Evolutionary conservation across 208 protist genomes (phyloP).

Genomic region (Trichomonas gallinae): DNA sequence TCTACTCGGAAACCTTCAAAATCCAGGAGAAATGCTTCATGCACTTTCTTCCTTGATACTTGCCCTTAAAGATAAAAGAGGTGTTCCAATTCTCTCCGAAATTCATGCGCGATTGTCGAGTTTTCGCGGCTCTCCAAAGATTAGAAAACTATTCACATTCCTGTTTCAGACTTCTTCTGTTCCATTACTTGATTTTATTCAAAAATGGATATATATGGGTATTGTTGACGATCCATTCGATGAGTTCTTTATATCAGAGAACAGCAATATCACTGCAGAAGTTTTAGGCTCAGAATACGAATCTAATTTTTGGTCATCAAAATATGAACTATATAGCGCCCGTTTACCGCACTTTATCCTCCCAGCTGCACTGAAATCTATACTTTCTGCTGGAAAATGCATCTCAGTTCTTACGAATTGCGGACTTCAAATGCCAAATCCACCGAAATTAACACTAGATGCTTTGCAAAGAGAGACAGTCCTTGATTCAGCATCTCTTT

Average conservation of each 20-base stretch:
- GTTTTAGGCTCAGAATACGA: background rate
- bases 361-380: background rate
- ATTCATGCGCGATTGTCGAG: background rate
- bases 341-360: background rate
- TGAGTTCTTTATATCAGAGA: background rate
- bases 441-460: background rate
- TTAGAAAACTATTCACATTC: background rate
- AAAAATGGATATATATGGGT: conserved; percentile 10
- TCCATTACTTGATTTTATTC: background rate
- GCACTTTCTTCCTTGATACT: background rate
- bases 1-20: background rate
- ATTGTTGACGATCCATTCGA: conserved; percentile 16
- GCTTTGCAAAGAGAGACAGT: background rate
- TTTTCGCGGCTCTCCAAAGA: background rate
- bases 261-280: background rate
- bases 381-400: background rate
- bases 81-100: background rate
- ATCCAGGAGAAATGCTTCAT: background rate
- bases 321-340: background rate
- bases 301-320: background rate
- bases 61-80: background rate
- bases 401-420: background rate
- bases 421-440: background rate
- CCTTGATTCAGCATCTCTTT: background rate
- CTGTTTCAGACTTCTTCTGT: background rate